These are phyloP conservation scores for Colletotrichum agaves DNA, from an alignment of 2,329 filamentous ascomycete genomes.

Conservation along the genomic window DNA sequence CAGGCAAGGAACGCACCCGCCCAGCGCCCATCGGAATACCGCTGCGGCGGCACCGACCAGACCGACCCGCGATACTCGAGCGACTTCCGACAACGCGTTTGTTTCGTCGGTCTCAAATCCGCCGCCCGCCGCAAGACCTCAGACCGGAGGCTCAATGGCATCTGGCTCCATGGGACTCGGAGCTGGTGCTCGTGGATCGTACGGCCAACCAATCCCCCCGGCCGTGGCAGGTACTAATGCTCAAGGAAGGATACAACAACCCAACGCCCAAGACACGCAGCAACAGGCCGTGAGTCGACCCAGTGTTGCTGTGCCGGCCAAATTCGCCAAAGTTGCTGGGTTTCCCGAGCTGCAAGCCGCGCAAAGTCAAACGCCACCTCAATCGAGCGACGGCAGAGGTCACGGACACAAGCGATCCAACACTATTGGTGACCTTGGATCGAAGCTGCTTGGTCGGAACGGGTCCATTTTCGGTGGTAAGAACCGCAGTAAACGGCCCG, in stretches of 20 bases:
- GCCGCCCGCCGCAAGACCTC: constrained; percentile 68
- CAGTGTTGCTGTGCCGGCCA: constrained; percentile 68
- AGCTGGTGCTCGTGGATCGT: constrained; percentile 71
- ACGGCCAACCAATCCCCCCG: constrained; percentile 88
- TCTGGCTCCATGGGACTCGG: constrained; percentile 73
- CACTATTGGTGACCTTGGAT: constrained; percentile 83
- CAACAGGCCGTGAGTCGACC: constrained; percentile 67
- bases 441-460: constrained; percentile 85
- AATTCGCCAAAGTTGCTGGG: constrained; percentile 67
- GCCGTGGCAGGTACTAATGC: constrained; percentile 89
- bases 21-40: constrained; percentile 58
- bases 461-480: constrained; percentile 81
- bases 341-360: constrained; percentile 62
- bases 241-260: constrained; percentile 90
- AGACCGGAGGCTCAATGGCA: constrained; percentile 84
- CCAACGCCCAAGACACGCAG: constrained; percentile 77
- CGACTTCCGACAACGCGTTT: constrained; percentile 65
- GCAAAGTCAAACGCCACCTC: constrained; percentile 30
- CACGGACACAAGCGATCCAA: constrained; percentile 76
- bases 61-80: constrained; percentile 62
- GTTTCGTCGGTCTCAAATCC: constrained; percentile 60
- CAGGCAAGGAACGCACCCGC: constrained; percentile 54
- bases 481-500: constrained; percentile 60
- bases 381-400: constrained; percentile 46
- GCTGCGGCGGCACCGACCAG: constrained; percentile 50